These are phyloP conservation scores for Achlya hypogyna DNA, from an alignment of 352 stramenopile species.

Conservation along the genomic window DNA sequence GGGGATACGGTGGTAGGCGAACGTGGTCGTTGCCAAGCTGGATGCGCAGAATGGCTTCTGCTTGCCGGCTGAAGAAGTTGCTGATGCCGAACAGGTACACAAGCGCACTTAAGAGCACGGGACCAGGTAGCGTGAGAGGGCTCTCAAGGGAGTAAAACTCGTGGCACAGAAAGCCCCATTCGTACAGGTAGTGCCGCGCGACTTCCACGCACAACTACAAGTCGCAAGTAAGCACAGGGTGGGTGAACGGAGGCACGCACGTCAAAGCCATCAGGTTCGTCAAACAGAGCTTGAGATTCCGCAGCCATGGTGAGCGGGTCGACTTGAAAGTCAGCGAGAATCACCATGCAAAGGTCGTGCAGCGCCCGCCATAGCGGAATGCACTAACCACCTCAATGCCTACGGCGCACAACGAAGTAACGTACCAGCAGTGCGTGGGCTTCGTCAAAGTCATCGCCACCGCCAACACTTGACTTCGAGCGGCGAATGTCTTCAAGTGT, in stretches of 20 bases:
- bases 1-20: neutral
- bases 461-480: slow-evolving; percentile 41
- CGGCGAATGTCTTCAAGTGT: slow-evolving; percentile 44
- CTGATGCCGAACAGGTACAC: neutral
- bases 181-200: slow-evolving; percentile 47
- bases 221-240: slow-evolving; percentile 22
- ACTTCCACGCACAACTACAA: slow-evolving; percentile 33
- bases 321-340: slow-evolving; percentile 49
- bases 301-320: slow-evolving; percentile 31
- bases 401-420: neutral
- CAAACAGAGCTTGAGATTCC: slow-evolving; percentile 1
- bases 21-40: neutral
- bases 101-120: neutral
- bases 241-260: slow-evolving; percentile 18
- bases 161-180: slow-evolving; percentile 51
- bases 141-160: slow-evolving; percentile 28
- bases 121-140: neutral
- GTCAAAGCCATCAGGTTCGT: neutral
- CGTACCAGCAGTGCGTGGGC: neutral
- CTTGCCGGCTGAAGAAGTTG: slow-evolving; percentile 7
- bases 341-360: slow-evolving; percentile 53
- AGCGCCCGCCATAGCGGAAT: slow-evolving; percentile 44
- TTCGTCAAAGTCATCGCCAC: slow-evolving; percentile 22
- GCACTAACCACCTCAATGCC: too few species aligned
- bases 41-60: neutral